Evolutionary conservation across 495 filamentous ascomycete genomes (phyloP).

Genomic region (Talaromyces stipitatus): DNA sequence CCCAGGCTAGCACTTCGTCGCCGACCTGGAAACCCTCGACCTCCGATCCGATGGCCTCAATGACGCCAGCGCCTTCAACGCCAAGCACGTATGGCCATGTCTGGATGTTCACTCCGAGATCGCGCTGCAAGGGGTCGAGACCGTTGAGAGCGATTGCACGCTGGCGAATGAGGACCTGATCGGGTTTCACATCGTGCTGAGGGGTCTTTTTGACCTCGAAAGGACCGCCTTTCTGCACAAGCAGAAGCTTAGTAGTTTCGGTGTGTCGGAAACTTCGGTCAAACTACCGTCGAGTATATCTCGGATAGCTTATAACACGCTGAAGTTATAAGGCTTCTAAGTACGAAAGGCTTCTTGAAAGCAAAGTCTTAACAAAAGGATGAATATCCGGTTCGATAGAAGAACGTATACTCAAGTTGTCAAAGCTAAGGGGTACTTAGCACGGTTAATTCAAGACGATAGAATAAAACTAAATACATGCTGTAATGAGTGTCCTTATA

Average conservation of each 20-base stretch:
- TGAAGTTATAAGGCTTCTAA: too few species aligned
- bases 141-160: slow-evolving; percentile 28
- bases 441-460: too few species aligned
- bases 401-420: too few species aligned
- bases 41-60: slow-evolving; percentile 23
- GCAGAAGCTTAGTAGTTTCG: neutral
- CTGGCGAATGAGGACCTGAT: slow-evolving; percentile 27
- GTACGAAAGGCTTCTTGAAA: too few species aligned
- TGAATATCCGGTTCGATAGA: too few species aligned
- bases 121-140: slow-evolving; percentile 29
- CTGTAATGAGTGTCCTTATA: too few species aligned
- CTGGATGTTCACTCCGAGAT: slow-evolving; percentile 20
- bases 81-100: slow-evolving; percentile 30
- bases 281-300: too few species aligned
- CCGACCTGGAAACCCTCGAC: slow-evolving; percentile 24
- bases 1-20: slow-evolving; percentile 27
- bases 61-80: slow-evolving; percentile 27
- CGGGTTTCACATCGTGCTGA: slow-evolving; percentile 17
- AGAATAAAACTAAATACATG: too few species aligned
- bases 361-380: too few species aligned
- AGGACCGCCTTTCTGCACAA: slow-evolving; percentile 2
- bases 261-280: neutral
- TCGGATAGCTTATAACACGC: too few species aligned
- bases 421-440: too few species aligned
- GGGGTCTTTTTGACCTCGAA: slow-evolving; percentile 2